phyloP scores from a whole-genome alignment of 2,329 filamentous ascomycete species.

The Aspergillus sp. region DNA sequence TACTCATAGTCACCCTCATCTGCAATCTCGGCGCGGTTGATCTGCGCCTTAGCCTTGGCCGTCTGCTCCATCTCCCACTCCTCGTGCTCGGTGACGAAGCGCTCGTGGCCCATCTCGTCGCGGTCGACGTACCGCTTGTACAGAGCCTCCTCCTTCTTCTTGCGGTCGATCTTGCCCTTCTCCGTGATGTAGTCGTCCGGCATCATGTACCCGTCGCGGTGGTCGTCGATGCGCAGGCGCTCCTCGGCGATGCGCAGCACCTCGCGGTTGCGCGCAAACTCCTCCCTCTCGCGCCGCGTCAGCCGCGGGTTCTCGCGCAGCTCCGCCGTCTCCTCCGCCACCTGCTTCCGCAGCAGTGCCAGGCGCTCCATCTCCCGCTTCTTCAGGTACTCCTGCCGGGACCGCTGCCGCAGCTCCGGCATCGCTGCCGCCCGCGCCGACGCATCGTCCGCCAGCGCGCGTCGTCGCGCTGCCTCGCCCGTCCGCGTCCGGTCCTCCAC shows the following conservation, averaged over 20 bases:
- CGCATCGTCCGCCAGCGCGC: conserved; percentile 66
- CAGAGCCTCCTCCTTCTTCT: conserved; percentile 83
- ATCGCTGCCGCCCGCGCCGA: conserved; percentile 69
- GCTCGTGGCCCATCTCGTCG: conserved; percentile 83
- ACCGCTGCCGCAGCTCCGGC: conserved; percentile 76
- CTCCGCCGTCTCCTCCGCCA: conserved; percentile 83
- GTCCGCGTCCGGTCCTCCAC: conserved; percentile 60
- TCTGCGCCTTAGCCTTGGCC: conserved; percentile 82
- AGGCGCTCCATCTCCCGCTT: conserved; percentile 87
- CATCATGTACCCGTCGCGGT: conserved; percentile 87
- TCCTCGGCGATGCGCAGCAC: conserved; percentile 79
- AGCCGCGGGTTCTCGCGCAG: conserved; percentile 72
- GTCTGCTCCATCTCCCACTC: conserved; percentile 94
- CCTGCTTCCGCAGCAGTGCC: conserved; percentile 83
- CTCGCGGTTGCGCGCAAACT: conserved; percentile 87
- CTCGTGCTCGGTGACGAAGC: conserved; percentile 88
- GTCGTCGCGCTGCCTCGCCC: conserved; percentile 59
- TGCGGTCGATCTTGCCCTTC: conserved; percentile 82
- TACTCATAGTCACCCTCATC: conserved; percentile 87
- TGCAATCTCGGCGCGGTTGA: conserved; percentile 69
- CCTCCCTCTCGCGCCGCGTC: conserved; percentile 75
- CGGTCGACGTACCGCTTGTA: conserved; percentile 88
- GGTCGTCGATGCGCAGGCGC: conserved; percentile 81
- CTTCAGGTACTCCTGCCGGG: conserved; percentile 87
- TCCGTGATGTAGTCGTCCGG: conserved; percentile 95